phyloP scores from a whole-genome alignment of 495 filamentous ascomycete species.

The Penicillium dipodomyicola region DNA sequence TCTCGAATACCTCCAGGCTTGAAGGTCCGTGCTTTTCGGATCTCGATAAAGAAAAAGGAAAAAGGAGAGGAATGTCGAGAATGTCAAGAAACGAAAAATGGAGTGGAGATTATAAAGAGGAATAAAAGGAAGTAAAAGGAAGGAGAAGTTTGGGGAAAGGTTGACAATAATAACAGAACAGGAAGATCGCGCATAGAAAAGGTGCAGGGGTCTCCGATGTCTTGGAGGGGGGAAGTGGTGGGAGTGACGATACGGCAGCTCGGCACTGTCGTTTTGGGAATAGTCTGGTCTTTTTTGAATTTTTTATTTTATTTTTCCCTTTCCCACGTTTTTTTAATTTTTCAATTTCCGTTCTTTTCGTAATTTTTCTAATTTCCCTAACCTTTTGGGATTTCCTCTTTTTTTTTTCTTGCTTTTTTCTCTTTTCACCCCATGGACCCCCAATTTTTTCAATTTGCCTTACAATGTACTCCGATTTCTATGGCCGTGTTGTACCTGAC shows the following conservation, averaged over 20 bases:
- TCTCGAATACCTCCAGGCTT: constrained; percentile 19
- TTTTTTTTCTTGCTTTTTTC: background rate
- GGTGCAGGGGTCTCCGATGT: constrained; percentile 4
- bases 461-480: constrained; percentile 1
- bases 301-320: constrained; percentile 7
- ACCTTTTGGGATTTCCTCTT: background rate
- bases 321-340: constrained; percentile 12
- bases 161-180: constrained; percentile 15
- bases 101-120: constrained; percentile 22
- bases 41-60: constrained; percentile 3
- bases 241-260: constrained; percentile 28
- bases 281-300: constrained; percentile 19
- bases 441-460: constrained; percentile 1
- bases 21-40: constrained; percentile 27
- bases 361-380: constrained; percentile 1
- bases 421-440: background rate
- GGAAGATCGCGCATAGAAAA: constrained; percentile 11
- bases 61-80: constrained; percentile 20
- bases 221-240: constrained; percentile 11
- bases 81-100: constrained; percentile 25
- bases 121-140: constrained; percentile 23
- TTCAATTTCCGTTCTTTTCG: constrained; percentile 5
- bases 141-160: constrained; percentile 18
- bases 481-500: constrained; percentile 11
- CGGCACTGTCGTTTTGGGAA: constrained; percentile 29